A percentile compares a stretch with the other conserved stretches of the same genome.
Evolutionary conservation across 163 green algal species (phyloP).

Genomic region (Trebouxiophyceae sp.): DNA sequence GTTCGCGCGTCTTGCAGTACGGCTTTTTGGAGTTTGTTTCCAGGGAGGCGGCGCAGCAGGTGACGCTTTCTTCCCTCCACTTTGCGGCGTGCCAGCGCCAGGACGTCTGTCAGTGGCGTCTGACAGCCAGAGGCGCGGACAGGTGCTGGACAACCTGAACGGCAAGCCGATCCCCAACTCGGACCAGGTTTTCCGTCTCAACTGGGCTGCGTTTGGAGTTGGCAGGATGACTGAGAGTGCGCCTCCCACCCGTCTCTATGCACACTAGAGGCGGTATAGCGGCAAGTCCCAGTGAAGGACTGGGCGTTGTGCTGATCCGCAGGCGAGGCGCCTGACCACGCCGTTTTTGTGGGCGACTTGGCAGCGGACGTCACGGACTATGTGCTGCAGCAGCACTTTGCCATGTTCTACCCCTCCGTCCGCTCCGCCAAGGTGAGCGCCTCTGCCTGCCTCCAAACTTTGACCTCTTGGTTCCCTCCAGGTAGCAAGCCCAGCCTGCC

Average conservation of each 20-base stretch:
- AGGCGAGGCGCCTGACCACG: too few relatives aligned
- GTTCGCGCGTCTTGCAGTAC: too few relatives aligned
- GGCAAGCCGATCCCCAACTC: conserved; percentile 40
- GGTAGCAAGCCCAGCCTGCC: not conserved
- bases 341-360: conserved; percentile 80
- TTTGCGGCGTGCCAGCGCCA: too few relatives aligned
- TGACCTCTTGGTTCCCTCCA: not conserved
- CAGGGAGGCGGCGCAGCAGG: conserved; percentile 40
- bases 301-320: too few relatives aligned
- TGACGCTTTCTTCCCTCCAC: too few relatives aligned
- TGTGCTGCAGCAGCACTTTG: conserved; percentile 79
- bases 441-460: not conserved
- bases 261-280: too few relatives aligned
- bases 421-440: conserved; percentile 63
- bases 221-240: conserved; percentile 39
- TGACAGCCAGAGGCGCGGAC: too few relatives aligned
- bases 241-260: not conserved
- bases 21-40: conserved; percentile 60
- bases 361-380: conserved; percentile 83
- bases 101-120: too few relatives aligned
- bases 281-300: too few relatives aligned
- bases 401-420: conserved; percentile 72
- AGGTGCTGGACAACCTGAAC: conserved; percentile 60
- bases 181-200: conserved; percentile 40
- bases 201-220: conserved; percentile 52